phyloP scores from a whole-genome alignment of 495 filamentous ascomycete species.

The Tetracladium marchalianum region DNA sequence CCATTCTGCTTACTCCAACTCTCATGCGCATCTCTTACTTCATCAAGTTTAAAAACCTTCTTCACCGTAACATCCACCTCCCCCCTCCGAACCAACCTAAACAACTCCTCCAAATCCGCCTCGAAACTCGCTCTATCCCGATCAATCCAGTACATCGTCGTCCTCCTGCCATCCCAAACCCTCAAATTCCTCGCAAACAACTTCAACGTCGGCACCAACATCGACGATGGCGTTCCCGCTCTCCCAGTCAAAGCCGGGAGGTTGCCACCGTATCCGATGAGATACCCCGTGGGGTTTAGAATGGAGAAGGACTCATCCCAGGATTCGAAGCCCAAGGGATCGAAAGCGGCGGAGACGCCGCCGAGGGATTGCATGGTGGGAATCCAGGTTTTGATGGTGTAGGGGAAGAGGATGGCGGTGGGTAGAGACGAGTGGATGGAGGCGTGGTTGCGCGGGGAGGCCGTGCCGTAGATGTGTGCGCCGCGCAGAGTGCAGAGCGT shows the following conservation, averaged over 20 bases:
- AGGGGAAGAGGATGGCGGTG: conserved; percentile 28
- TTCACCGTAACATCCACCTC: conserved; percentile 31
- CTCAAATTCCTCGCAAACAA: conserved; percentile 19
- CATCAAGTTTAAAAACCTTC: conserved; percentile 29
- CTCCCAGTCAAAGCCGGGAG: conserved; percentile 9
- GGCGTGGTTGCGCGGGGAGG: conserved; percentile 28
- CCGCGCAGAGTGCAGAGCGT: conserved; percentile 25
- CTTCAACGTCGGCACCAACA: conserved; percentile 18
- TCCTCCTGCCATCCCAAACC: conserved; percentile 16
- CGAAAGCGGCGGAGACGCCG: conserved; percentile 32
- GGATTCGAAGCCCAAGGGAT: conserved; percentile 33
- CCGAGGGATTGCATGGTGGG: conserved; percentile 26
- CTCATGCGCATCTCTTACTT: conserved; percentile 29
- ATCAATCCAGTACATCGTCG: conserved; percentile 28
- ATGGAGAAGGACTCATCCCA: conserved; percentile 35
- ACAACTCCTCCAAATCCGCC: conserved; percentile 19
- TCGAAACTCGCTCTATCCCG: conserved; percentile 23
- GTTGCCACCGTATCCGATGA: conserved; percentile 22
- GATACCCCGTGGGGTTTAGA: conserved; percentile 7
- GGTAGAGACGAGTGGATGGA: conserved; percentile 11
- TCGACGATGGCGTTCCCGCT: conserved; percentile 16
- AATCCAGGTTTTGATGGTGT: conserved; percentile 36
- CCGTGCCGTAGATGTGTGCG: conserved; percentile 33
- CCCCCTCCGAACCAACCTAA: conserved; percentile 24
- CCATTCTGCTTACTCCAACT: conserved; percentile 26